phyloP scores from a whole-genome alignment of 31 red algal genomes.

The Porphyra umbilicalis region DNA sequence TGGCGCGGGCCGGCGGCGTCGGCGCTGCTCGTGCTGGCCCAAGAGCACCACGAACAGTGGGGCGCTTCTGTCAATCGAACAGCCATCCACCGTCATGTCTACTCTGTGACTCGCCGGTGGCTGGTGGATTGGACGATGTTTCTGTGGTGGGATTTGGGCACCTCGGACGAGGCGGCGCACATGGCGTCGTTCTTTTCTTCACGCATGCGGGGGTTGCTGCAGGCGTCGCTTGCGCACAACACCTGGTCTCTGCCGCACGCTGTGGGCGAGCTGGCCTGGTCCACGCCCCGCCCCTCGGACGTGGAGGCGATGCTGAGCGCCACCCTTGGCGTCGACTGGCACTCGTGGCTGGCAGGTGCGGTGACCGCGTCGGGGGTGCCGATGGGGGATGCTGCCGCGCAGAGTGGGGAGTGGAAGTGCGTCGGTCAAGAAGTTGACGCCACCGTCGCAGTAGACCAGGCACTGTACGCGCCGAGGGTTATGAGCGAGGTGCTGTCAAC shows the following conservation, averaged over 20 bases:
- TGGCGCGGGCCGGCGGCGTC: not conserved
- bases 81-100: not conserved
- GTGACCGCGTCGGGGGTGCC: not conserved
- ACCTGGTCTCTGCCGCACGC: not conserved
- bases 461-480: too few species aligned
- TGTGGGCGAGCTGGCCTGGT: not conserved
- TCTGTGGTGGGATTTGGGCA: not conserved
- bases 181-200: not conserved
- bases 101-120: not conserved
- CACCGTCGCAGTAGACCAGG: too few species aligned
- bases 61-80: not conserved
- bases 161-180: not conserved
- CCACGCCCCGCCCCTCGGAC: not conserved
- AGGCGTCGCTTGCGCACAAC: not conserved
- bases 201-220: not conserved
- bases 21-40: not conserved
- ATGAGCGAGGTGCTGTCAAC: too few species aligned
- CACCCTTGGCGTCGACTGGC: not conserved
- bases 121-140: constrained; percentile 5
- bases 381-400: too few species aligned
- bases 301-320: not conserved
- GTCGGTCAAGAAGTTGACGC: too few species aligned
- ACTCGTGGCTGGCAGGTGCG: not conserved
- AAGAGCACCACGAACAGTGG: not conserved
- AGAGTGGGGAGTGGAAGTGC: too few species aligned